These are phyloP conservation scores for Solanum microdontum DNA, from an alignment of 257 asterid species.

Conservation along the genomic window DNA sequence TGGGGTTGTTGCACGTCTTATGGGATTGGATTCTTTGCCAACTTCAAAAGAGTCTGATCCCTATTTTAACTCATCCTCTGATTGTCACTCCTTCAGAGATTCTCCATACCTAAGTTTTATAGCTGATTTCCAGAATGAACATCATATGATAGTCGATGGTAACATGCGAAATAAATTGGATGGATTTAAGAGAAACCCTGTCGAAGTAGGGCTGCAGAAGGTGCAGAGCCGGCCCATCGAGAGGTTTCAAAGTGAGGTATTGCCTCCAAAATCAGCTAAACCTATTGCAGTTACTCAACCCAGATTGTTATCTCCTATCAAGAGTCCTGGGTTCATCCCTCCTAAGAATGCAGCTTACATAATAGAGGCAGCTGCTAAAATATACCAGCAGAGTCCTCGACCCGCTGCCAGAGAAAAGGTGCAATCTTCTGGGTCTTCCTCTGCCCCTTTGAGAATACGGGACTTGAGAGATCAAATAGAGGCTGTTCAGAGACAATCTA, in stretches of 20 bases:
- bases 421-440: conserved; percentile 48
- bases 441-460: conserved; percentile 54
- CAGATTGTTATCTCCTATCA: conserved; percentile 78
- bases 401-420: conserved; percentile 35
- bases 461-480: conserved; percentile 59
- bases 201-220: conserved; percentile 56
- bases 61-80: conserved; percentile 26
- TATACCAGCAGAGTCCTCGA: conserved; percentile 84
- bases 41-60: conserved; percentile 44
- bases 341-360: conserved; percentile 81
- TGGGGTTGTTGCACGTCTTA: conserved; percentile 96
- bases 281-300: conserved; percentile 62
- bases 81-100: conserved; percentile 53
- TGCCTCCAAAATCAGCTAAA: conserved; percentile 85
- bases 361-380: conserved; percentile 82
- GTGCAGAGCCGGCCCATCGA: conserved; percentile 57
- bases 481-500: conserved; percentile 46
- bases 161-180: conserved; percentile 73
- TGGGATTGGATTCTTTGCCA: conserved; percentile 94
- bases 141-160: conserved; percentile 66
- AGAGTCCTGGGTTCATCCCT: conserved; percentile 85
- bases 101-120: conserved; percentile 32
- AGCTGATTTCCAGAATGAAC: conserved; percentile 43
- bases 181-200: conserved; percentile 57
- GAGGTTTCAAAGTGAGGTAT: conserved; percentile 70